phyloP scores from a whole-genome alignment of 331 rosid genomes.

The Ulmus americana region DNA sequence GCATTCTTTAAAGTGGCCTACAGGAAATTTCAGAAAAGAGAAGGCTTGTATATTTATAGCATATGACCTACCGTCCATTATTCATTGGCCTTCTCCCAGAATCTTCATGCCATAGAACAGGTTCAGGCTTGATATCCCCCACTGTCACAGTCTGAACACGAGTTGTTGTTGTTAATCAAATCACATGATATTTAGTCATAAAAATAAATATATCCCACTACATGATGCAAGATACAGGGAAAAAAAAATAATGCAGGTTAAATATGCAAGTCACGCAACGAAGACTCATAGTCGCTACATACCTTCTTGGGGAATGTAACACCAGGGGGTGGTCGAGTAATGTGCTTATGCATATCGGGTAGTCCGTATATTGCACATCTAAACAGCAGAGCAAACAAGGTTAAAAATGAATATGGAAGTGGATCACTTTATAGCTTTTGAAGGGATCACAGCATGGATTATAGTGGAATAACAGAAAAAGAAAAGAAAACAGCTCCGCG shows the following conservation, averaged over 20 bases:
- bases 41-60: neutral
- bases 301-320: slow-evolving; percentile 76
- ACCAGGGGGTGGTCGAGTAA: slow-evolving; percentile 67
- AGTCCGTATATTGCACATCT: slow-evolving; percentile 86
- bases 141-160: slow-evolving; percentile 46
- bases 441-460: slow-evolving; percentile 5
- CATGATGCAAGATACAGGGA: too few relatives aligned
- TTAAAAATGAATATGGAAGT: slow-evolving; percentile 1
- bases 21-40: neutral
- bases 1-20: neutral
- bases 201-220: neutral
- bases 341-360: slow-evolving; percentile 71
- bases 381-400: neutral
- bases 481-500: too few relatives aligned
- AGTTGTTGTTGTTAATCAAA: neutral
- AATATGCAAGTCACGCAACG: too few relatives aligned
- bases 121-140: slow-evolving; percentile 71
- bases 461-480: neutral
- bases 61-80: slow-evolving; percentile 30
- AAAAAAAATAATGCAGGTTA: too few relatives aligned
- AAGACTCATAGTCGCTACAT: neutral
- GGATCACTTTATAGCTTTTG: neutral
- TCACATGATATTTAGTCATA: neutral
- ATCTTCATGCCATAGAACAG: slow-evolving; percentile 89
- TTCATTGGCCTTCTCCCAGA: slow-evolving; percentile 45